Percentiles rank a stretch among this genome's conserved stretches.
Evolutionary conservation across 2,329 filamentous ascomycete genomes (phyloP).

Genomic region (Periconia macrospinosa): DNA sequence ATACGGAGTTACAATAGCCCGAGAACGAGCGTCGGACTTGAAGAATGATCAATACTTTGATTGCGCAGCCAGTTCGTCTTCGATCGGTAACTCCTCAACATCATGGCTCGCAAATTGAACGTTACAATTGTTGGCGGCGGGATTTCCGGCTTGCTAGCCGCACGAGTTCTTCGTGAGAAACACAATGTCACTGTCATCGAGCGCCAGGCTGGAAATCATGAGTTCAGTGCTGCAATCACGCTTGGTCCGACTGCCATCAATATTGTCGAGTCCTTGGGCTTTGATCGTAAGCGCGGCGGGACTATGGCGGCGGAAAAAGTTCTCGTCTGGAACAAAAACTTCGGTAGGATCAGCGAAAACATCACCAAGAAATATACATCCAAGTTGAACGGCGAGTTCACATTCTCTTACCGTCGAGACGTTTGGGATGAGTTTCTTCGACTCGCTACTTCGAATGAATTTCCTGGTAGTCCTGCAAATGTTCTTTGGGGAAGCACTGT

Average conservation of each 20-base stretch:
- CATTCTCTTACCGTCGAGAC: conserved; percentile 7
- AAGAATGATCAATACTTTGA: conserved; percentile 1
- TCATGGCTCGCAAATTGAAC: conserved; percentile 5
- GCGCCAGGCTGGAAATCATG: conserved; percentile 5
- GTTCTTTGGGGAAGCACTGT: conserved; percentile 5
- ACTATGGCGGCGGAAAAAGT: conserved; percentile 1
- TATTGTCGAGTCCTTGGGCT: conserved; percentile 8
- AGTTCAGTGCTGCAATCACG: conserved; percentile 5
- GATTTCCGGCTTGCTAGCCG: conserved; percentile 8
- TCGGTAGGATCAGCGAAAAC: conserved; percentile 3
- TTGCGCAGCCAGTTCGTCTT: conserved; percentile 5
- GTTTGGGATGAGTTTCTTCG: conserved; percentile 6
- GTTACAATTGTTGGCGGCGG: conserved; percentile 11
- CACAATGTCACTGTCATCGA: conserved; percentile 10
- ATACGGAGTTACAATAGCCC: too few species aligned
- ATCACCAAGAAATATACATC: conserved; percentile 6
- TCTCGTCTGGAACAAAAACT: conserved; percentile 1
- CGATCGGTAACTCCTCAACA: conserved; percentile 4
- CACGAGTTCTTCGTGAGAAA: conserved; percentile 6
- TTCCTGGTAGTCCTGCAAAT: conserved; percentile 4
- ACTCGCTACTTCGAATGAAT: conserved; percentile 5
- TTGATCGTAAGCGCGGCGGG: conserved; percentile 2
- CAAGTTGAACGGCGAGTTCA: conserved; percentile 4
- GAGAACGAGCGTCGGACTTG: neutral
- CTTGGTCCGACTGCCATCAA: conserved; percentile 7